These are phyloP conservation scores for Metschnikowia lachancei DNA, from an alignment of 805 yeast genomes.

Conservation along the genomic window DNA sequence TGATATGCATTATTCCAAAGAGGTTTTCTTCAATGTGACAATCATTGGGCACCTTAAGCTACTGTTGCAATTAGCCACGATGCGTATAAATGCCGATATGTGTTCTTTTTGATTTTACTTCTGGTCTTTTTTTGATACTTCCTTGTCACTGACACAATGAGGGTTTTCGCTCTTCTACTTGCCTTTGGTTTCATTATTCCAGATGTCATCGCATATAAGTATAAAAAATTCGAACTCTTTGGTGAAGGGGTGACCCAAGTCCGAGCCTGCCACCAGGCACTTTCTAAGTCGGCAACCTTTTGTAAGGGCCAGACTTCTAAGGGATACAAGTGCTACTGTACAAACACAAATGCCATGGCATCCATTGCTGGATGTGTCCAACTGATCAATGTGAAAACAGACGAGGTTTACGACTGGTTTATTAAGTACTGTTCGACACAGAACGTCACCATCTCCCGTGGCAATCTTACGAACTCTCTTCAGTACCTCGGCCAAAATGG, in stretches of 20 bases:
- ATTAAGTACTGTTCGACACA: not conserved
- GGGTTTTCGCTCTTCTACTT: not conserved
- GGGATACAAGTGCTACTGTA: constrained; percentile 5
- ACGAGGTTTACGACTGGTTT: not conserved
- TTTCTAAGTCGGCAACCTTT: constrained; percentile 4
- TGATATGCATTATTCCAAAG: constrained; percentile 1
- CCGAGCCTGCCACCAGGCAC: constrained; percentile 5
- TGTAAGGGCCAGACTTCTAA: constrained; percentile 1
- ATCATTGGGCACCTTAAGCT: not conserved
- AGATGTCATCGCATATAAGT: constrained; percentile 2
- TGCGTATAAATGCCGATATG: not conserved
- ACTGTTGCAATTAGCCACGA: not conserved
- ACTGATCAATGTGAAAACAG: not conserved
- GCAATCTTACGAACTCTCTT: not conserved
- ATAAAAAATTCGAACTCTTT: constrained; percentile 3
- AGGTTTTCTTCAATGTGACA: not conserved
- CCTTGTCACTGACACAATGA: not conserved
- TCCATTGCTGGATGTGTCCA: constrained; percentile 6
- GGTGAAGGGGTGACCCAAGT: constrained; percentile 1
- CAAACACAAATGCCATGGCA: constrained; percentile 9
- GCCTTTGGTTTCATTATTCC: not conserved
- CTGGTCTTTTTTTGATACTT: not conserved
- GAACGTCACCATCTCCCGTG: not conserved
- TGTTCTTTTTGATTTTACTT: not conserved
- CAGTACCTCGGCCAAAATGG: constrained; percentile 1